These are phyloP conservation scores for Flaveria ramosissima DNA, from an alignment of 129 eudicot genomes.

Conservation along the genomic window DNA sequence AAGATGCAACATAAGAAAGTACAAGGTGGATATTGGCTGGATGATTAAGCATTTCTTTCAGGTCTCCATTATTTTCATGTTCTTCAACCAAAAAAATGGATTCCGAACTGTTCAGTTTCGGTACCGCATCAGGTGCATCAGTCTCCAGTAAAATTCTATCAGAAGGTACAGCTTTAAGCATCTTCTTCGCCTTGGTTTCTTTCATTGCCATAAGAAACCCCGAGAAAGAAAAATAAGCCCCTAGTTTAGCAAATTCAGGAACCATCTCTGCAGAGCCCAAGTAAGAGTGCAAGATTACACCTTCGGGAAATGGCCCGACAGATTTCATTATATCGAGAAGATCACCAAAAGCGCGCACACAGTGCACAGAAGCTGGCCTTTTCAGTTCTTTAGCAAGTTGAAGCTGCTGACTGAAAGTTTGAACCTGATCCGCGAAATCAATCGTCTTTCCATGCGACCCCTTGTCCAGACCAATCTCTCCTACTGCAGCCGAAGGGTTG, in stretches of 20 bases:
- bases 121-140: constrained; percentile 94
- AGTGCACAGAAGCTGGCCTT: constrained; percentile 86
- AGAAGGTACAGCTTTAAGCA: constrained; percentile 71
- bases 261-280: constrained; percentile 98
- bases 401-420: constrained; percentile 72
- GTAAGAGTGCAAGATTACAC: constrained; percentile 81
- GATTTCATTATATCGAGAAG: constrained; percentile 67
- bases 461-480: constrained; percentile 91
- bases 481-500: constrained; percentile 79
- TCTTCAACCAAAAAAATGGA: constrained; percentile 52
- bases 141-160: constrained; percentile 93
- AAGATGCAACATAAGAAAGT: constrained; percentile 70
- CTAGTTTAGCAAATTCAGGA: constrained; percentile 74
- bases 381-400: constrained; percentile 85
- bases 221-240: constrained; percentile 93
- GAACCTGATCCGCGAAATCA: constrained; percentile 70
- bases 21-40: constrained; percentile 81
- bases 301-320: constrained; percentile 82
- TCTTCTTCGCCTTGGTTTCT: constrained; percentile 79
- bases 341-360: constrained; percentile 96
- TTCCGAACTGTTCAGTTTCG: constrained; percentile 37
- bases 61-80: constrained; percentile 33
- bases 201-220: constrained; percentile 87
- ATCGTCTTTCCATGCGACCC: constrained; percentile 63
- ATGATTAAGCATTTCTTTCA: constrained; percentile 64